These are phyloP conservation scores for Leccinellum rugosiceps DNA, from an alignment of 768 basidiomycete species.

Conservation along the genomic window DNA sequence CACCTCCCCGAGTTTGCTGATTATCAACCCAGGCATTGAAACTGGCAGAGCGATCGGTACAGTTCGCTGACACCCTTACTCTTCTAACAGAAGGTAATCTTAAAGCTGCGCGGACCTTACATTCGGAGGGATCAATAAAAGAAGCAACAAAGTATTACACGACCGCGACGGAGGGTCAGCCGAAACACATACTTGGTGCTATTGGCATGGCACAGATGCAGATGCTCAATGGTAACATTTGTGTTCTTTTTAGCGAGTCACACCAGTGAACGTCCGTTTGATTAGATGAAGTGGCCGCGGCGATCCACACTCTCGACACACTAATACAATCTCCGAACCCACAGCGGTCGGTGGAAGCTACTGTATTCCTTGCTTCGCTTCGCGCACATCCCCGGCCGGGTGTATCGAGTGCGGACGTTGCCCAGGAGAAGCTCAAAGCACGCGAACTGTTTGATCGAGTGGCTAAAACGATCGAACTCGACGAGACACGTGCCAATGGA, in stretches of 20 bases:
- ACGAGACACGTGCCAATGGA: conserved; percentile 50
- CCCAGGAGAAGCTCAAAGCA: conserved; percentile 68
- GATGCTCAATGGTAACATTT: conserved; percentile 66
- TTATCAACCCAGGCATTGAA: conserved; percentile 67
- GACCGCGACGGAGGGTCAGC: conserved; percentile 61
- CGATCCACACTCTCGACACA: conserved; percentile 81
- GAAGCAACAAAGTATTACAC: conserved; percentile 74
- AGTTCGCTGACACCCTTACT: conserved; percentile 86
- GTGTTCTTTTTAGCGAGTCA: background rate
- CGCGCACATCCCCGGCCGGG: conserved; percentile 81
- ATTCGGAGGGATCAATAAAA: conserved; percentile 60
- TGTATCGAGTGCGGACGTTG: conserved; percentile 67
- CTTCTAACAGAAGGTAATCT: conserved; percentile 86
- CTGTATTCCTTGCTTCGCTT: conserved; percentile 84
- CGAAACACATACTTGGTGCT: conserved; percentile 73
- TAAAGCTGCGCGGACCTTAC: conserved; percentile 76
- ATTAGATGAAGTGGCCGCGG: conserved; percentile 76
- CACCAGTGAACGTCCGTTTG: conserved; percentile 1
- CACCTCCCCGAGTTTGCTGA: background rate
- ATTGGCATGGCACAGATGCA: conserved; percentile 88
- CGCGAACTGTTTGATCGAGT: conserved; percentile 81
- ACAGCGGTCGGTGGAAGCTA: conserved; percentile 76
- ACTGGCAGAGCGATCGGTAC: conserved; percentile 89
- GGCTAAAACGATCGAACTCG: conserved; percentile 59
- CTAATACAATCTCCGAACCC: conserved; percentile 64